Evolutionary conservation across 306 rosid species (phyloP).

Genomic region (Glycine tomentella): DNA sequence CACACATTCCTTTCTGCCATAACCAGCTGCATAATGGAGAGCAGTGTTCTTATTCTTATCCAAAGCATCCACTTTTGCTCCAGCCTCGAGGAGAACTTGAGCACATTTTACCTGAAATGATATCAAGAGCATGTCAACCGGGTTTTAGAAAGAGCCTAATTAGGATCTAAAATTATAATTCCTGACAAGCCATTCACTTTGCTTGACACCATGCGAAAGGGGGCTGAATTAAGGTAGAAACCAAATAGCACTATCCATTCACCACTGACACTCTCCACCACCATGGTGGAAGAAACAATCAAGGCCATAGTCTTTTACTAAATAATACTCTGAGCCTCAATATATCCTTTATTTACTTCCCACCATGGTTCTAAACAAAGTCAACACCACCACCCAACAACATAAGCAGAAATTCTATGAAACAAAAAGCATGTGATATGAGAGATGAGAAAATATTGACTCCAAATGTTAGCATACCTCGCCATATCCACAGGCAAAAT

Average conservation of each 20-base stretch:
- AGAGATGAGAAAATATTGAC: conserved; percentile 16
- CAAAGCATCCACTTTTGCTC: conserved; percentile 93
- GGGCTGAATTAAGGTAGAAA: background rate
- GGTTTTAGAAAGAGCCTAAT: conserved; percentile 9
- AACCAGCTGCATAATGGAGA: conserved; percentile 99
- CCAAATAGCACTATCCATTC: conserved; percentile 15
- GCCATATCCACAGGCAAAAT: conserved; percentile 98
- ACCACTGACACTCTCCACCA: background rate
- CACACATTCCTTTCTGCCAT: conserved; percentile 97
- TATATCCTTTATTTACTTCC: conserved; percentile 11
- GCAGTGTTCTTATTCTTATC: conserved; percentile 98
- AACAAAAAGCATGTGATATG: background rate
- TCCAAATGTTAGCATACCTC: conserved; percentile 70
- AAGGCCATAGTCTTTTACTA: background rate
- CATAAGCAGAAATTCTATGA: background rate
- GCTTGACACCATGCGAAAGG: background rate
- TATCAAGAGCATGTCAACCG: conserved; percentile 11
- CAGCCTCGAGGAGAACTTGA: conserved; percentile 94
- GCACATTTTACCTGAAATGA: conserved; percentile 88
- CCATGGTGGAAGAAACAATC: background rate
- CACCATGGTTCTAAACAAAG: conserved; percentile 25
- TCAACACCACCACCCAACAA: conserved; percentile 12
- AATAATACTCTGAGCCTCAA: background rate
- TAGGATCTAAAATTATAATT: conserved; percentile 12
- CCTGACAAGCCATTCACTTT: background rate